Evolutionary conservation across 2,329 filamentous ascomycete genomes (phyloP).

Genomic region (Botrytis fabae): DNA sequence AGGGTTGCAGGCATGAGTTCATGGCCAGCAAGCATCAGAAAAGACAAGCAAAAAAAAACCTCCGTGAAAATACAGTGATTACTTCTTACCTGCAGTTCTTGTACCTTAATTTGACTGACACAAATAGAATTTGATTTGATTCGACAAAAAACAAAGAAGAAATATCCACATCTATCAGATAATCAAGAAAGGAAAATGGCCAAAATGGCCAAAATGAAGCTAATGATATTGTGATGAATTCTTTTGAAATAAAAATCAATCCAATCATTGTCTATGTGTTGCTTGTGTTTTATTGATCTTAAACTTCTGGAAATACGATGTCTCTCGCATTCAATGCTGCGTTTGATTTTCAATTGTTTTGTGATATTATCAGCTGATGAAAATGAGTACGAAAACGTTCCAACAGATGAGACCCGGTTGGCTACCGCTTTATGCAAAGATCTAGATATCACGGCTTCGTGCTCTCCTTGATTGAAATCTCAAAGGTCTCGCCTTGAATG

Average conservation of each 20-base stretch:
- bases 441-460: slow-evolving; percentile 18
- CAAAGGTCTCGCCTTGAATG: slow-evolving; percentile 11
- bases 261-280: neutral
- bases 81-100: slow-evolving; percentile 12
- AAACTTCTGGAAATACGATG: neutral
- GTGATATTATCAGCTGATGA: slow-evolving; percentile 18
- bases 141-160: neutral
- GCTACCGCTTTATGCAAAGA: slow-evolving; percentile 23
- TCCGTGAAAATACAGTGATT: neutral
- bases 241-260: neutral
- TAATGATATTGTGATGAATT: neutral
- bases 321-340: slow-evolving; percentile 1
- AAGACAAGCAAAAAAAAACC: neutral
- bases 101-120: slow-evolving; percentile 10
- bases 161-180: neutral
- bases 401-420: slow-evolving; percentile 15
- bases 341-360: neutral
- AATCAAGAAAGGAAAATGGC: slow-evolving; percentile 1
- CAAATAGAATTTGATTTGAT: neutral
- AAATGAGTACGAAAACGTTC: slow-evolving; percentile 11
- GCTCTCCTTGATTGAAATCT: neutral
- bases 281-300: neutral
- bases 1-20: slow-evolving; percentile 8
- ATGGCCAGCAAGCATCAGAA: slow-evolving; percentile 11
- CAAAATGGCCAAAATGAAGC: slow-evolving; percentile 2